Conservation (phyloP, 768 basidiomycete species). For the Mycena maculata region DNA sequence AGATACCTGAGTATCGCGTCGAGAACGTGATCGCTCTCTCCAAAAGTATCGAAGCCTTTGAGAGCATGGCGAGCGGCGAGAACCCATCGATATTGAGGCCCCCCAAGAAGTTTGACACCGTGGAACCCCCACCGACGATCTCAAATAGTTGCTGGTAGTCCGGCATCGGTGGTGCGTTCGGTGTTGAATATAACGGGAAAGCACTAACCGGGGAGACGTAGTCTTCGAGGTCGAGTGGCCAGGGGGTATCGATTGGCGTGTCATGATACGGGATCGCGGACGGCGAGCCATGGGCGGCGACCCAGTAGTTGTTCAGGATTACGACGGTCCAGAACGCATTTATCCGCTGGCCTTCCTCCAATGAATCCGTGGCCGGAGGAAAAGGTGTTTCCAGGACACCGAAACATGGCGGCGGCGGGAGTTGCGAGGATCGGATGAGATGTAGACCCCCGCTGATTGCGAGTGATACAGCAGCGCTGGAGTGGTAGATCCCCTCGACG, state of each 20-base stretch:
- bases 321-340: constrained; percentile 50
- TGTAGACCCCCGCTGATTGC: constrained; percentile 53
- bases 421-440: constrained; percentile 39
- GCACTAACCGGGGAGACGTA: constrained; percentile 32
- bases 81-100: constrained; percentile 40
- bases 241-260: constrained; percentile 48
- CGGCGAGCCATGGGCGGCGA: constrained; percentile 55
- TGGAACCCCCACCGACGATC: constrained; percentile 25
- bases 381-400: constrained; percentile 49
- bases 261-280: constrained; percentile 56
- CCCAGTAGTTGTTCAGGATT: constrained; percentile 60
- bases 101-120: constrained; percentile 44
- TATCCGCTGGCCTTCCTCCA: constrained; percentile 47
- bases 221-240: constrained; percentile 45
- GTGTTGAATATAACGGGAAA: not conserved
- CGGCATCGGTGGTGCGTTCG: not conserved
- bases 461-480: constrained; percentile 58
- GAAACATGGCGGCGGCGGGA: constrained; percentile 41
- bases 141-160: constrained; percentile 1
- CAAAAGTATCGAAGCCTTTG: constrained; percentile 49
- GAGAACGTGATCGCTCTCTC: constrained; percentile 42
- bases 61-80: constrained; percentile 41
- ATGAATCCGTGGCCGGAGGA: constrained; percentile 32
- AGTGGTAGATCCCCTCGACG: constrained; percentile 62
- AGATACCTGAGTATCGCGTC: constrained; percentile 31